Percentiles rank a stretch among this genome's conserved stretches.
These are phyloP conservation scores for Venturia aucupariae DNA, from an alignment of 2,329 filamentous ascomycete species.

Conservation along the genomic window DNA sequence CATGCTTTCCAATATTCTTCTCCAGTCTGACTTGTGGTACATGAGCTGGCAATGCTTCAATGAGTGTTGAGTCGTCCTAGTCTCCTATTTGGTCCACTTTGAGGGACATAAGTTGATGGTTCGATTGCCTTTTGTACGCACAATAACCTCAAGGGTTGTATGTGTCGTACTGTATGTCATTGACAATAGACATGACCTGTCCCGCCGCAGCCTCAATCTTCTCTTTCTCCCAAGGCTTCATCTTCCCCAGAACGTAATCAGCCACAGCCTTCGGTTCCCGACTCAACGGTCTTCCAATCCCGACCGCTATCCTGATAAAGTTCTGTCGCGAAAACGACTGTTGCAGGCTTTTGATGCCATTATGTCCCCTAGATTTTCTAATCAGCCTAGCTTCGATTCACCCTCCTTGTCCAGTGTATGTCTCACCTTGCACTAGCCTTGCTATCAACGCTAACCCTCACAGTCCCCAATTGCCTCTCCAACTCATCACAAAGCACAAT, in stretches of 20 bases:
- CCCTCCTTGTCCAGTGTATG: background rate
- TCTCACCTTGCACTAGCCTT: conserved; percentile 21
- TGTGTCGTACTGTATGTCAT: conserved; percentile 9
- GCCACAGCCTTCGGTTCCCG: conserved; percentile 60
- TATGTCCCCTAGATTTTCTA: conserved; percentile 32
- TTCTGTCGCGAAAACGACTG: conserved; percentile 26
- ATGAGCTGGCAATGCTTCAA: background rate
- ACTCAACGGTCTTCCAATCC: conserved; percentile 73
- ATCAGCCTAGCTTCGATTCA: conserved; percentile 21
- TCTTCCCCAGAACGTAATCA: conserved; percentile 63
- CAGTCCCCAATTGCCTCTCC: conserved; percentile 59
- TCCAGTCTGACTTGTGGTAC: background rate
- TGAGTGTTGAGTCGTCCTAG: background rate
- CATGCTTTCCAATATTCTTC: background rate
- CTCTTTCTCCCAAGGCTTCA: conserved; percentile 9
- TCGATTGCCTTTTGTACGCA: background rate
- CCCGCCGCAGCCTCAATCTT: conserved; percentile 6
- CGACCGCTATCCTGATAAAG: conserved; percentile 61
- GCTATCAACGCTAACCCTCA: conserved; percentile 55
- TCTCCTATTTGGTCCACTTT: too few species aligned
- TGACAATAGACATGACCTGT: background rate
- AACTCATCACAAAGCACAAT: conserved; percentile 86
- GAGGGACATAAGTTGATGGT: too few species aligned
- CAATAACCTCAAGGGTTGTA: background rate
- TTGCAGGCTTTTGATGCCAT: conserved; percentile 36